phyloP scores from a whole-genome alignment of 1,284 basidiomycete species.

The Coniophora puteana region DNA sequence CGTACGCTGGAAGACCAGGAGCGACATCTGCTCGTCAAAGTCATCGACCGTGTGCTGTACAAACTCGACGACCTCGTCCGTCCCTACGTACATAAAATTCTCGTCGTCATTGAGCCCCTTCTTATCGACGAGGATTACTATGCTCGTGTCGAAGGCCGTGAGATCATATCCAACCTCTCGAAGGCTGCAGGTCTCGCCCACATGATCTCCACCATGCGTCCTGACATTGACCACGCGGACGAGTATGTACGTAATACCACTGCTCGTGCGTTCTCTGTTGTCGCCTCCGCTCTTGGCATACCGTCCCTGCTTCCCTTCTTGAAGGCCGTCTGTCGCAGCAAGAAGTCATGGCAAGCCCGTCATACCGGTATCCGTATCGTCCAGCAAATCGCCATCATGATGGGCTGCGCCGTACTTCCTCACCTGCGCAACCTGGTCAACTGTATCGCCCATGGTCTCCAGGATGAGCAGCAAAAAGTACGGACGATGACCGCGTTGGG shows the following conservation, averaged over 20 bases:
- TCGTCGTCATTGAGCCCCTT: slow-evolving; percentile 98
- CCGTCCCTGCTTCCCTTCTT: slow-evolving; percentile 97
- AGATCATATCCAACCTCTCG: slow-evolving; percentile 98
- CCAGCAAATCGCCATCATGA: slow-evolving; percentile 99
- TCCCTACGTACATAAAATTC: slow-evolving; percentile 98
- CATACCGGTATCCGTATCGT: slow-evolving; percentile 99
- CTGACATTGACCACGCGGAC: slow-evolving; percentile 99
- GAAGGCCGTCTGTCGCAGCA: slow-evolving; percentile 96
- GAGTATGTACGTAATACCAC: slow-evolving; percentile 99
- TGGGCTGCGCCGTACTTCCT: slow-evolving; percentile 98
- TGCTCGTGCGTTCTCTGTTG: slow-evolving; percentile 97
- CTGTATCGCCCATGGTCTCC: slow-evolving; percentile 92
- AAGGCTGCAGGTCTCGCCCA: slow-evolving; percentile 99
- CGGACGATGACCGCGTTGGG: slow-evolving; percentile 98
- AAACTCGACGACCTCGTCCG: slow-evolving; percentile 99
- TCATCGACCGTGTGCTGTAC: slow-evolving; percentile 98
- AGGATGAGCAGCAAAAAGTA: slow-evolving; percentile 99
- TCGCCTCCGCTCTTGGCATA: slow-evolving; percentile 97
- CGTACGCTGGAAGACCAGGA: slow-evolving; percentile 98
- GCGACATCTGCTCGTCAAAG: slow-evolving; percentile 97
- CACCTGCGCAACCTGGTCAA: slow-evolving; percentile 96
- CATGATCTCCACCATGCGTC: slow-evolving; percentile 99
- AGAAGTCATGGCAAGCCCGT: slow-evolving; percentile 99
- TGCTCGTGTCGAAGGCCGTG: slow-evolving; percentile 97
- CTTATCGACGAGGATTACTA: slow-evolving; percentile 99